Evolutionary conservation across 106 monocot species (phyloP).

Genomic region (Dendrobium officinale): DNA sequence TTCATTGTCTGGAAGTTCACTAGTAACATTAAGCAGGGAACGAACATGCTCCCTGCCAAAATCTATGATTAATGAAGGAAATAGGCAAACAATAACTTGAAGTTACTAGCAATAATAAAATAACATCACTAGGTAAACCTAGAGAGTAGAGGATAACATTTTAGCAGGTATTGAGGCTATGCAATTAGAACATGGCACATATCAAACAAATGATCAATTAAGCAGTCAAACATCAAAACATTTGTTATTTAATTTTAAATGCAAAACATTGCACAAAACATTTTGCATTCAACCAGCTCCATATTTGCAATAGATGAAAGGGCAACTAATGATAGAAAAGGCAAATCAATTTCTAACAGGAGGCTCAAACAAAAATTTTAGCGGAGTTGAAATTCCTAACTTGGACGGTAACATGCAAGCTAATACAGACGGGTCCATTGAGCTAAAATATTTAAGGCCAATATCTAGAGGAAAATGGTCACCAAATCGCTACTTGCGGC

Average conservation of each 20-base stretch:
- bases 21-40: slow-evolving; percentile 55
- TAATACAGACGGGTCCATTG: too few species aligned
- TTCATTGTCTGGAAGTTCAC: slow-evolving; percentile 66
- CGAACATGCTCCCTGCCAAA: slow-evolving; percentile 78
- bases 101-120: background rate
- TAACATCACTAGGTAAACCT: background rate
- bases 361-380: too few species aligned
- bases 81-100: background rate
- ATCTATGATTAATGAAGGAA: background rate
- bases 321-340: too few species aligned
- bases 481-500: too few species aligned
- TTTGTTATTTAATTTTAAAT: background rate
- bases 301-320: too few species aligned
- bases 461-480: too few species aligned
- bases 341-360: too few species aligned
- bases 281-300: too few species aligned
- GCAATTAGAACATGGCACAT: background rate
- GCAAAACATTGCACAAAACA: too few species aligned
- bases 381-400: too few species aligned
- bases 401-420: too few species aligned
- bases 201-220: background rate
- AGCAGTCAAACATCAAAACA: background rate
- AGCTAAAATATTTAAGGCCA: too few species aligned
- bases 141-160: background rate
- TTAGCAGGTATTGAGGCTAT: background rate